Percentiles rank a stretch among this genome's conserved stretches.
phyloP scores from a whole-genome alignment of 2,329 filamentous ascomycete genomes.

The Alternaria consortialis region DNA sequence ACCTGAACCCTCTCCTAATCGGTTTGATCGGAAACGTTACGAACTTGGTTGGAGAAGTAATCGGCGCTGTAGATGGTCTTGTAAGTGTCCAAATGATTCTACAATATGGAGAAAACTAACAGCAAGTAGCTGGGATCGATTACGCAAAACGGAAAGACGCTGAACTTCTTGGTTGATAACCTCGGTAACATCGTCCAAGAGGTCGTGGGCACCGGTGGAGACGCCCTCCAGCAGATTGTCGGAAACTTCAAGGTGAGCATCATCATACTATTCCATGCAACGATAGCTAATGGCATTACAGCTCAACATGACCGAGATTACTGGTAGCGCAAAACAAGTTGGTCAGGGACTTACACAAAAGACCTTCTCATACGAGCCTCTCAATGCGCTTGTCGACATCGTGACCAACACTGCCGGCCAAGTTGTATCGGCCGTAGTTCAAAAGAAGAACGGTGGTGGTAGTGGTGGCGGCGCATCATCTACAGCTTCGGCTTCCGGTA shows the following conservation, averaged over 20 bases:
- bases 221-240: conserved; percentile 62
- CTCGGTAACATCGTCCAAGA: conserved; percentile 71
- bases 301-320: conserved; percentile 66
- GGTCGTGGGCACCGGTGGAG: conserved; percentile 59
- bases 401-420: conserved; percentile 65
- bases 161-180: conserved; percentile 68
- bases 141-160: conserved; percentile 63
- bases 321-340: conserved; percentile 45
- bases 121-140: conserved; percentile 61
- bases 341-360: conserved; percentile 58
- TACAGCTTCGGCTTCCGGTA: conserved; percentile 31
- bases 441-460: conserved; percentile 41
- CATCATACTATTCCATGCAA: neutral
- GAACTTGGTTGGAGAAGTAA: conserved; percentile 61
- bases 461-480: conserved; percentile 11
- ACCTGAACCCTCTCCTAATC: conserved; percentile 69
- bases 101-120: conserved; percentile 7
- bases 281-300: conserved; percentile 9
- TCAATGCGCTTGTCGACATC: conserved; percentile 64
- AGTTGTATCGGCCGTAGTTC: conserved; percentile 61
- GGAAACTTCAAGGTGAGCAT: conserved; percentile 60
- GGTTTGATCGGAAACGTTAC: conserved; percentile 64
- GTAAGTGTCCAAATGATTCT: conserved; percentile 15
- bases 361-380: conserved; percentile 61
- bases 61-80: conserved; percentile 67